Evolutionary conservation across 805 yeast genomes (phyloP).

Genomic region (Pichia paraexigua): DNA sequence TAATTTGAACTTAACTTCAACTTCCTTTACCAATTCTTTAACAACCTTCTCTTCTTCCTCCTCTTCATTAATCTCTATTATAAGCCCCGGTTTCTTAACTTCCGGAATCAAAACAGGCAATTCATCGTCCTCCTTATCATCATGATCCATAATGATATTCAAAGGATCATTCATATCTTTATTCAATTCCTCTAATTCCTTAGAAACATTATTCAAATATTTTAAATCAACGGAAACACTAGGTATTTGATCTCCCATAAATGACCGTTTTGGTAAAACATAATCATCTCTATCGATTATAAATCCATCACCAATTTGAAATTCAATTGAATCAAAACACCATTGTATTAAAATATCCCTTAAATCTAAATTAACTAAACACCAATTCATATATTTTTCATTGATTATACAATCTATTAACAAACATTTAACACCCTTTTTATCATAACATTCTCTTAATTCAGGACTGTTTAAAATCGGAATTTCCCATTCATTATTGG

Average conservation of each 20-base stretch:
- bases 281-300: constrained; percentile 41
- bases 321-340: constrained; percentile 74
- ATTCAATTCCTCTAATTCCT: constrained; percentile 25
- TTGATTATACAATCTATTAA: constrained; percentile 80
- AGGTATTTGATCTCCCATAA: constrained; percentile 66
- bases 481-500: constrained; percentile 74
- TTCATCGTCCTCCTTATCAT: background rate
- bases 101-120: background rate
- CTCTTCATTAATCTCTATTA: background rate
- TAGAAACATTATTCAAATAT: constrained; percentile 29
- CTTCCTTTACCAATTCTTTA: background rate
- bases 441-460: constrained; percentile 48
- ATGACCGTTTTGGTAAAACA: constrained; percentile 59
- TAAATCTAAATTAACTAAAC: constrained; percentile 48
- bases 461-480: constrained; percentile 67
- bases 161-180: constrained; percentile 16
- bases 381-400: constrained; percentile 53
- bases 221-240: constrained; percentile 38
- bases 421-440: constrained; percentile 54
- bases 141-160: background rate
- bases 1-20: background rate
- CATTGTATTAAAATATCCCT: constrained; percentile 68
- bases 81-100: background rate
- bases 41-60: background rate
- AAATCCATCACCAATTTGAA: constrained; percentile 32